phyloP scores from a whole-genome alignment of 768 basidiomycete species.

The Zangia roseola region DNA sequence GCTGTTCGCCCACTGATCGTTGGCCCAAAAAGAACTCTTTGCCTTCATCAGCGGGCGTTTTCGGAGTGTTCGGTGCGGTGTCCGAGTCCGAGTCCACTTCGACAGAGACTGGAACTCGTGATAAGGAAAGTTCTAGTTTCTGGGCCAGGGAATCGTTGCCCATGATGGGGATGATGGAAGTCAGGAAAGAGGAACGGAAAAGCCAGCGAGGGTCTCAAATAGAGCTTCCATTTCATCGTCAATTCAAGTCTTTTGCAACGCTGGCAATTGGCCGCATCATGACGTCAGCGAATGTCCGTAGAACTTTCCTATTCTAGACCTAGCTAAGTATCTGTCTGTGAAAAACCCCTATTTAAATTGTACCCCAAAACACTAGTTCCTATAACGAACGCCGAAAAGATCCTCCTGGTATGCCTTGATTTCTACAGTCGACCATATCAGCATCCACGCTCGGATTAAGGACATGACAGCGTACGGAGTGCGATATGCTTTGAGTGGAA shows the following conservation, averaged over 20 bases:
- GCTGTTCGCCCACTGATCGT: slow-evolving; percentile 50
- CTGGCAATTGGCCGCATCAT: not conserved
- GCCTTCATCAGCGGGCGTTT: slow-evolving; percentile 91
- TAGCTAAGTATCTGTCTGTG: not conserved
- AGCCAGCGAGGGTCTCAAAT: slow-evolving; percentile 2
- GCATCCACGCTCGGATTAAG: not conserved
- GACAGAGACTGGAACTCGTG: not conserved
- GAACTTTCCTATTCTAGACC: too few species aligned
- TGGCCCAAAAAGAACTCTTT: slow-evolving; percentile 80
- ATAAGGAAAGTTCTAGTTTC: slow-evolving; percentile 18
- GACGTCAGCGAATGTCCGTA: not conserved
- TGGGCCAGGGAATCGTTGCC: not conserved
- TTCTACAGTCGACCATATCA: slow-evolving; percentile 38
- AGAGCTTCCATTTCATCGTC: too few species aligned
- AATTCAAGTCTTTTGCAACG: not conserved
- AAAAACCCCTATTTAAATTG: not conserved
- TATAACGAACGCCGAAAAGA: slow-evolving; percentile 31
- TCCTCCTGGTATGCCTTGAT: slow-evolving; percentile 67
- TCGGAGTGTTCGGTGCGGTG: slow-evolving; percentile 52
- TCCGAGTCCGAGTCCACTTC: not conserved
- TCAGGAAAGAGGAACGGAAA: not conserved
- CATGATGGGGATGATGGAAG: slow-evolving; percentile 15
- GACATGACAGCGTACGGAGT: slow-evolving; percentile 46
- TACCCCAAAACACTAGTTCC: not conserved
- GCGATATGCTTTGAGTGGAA: slow-evolving; percentile 70